These are phyloP conservation scores for Massariosphaeria phaeospora DNA, from an alignment of 495 filamentous ascomycete genomes.

Conservation along the genomic window DNA sequence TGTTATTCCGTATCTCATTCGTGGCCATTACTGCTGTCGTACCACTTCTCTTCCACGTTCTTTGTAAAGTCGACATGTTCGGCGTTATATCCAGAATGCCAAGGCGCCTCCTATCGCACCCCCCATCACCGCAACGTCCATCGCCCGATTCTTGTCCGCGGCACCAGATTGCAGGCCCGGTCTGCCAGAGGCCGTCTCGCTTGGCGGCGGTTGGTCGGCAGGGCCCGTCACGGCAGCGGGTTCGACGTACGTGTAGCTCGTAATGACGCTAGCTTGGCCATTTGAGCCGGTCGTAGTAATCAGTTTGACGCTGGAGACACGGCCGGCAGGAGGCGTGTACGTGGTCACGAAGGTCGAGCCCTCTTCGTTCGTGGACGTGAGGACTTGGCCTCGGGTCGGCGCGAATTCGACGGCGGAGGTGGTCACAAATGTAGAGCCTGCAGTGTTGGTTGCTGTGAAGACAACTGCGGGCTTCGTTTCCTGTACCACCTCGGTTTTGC, in stretches of 20 bases:
- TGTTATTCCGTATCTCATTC: no score
- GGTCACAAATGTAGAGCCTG: conserved; percentile 32
- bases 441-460: conserved; percentile 38
- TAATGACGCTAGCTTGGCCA: conserved; percentile 38
- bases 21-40: neutral
- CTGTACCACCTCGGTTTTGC: conserved; percentile 18
- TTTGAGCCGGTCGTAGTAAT: conserved; percentile 36
- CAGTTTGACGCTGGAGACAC: conserved; percentile 33
- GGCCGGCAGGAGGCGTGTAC: conserved; percentile 38
- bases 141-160: conserved; percentile 14
- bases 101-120: conserved; percentile 35
- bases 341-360: conserved; percentile 40
- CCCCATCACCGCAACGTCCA: conserved; percentile 31
- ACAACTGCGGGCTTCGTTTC: conserved; percentile 31
- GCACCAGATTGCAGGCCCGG: conserved; percentile 29
- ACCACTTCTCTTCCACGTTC: neutral
- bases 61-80: neutral
- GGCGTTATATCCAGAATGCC: conserved; percentile 9
- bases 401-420: conserved; percentile 35
- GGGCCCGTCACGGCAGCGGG: conserved; percentile 9
- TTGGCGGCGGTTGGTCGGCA: neutral
- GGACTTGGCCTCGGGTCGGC: conserved; percentile 35
- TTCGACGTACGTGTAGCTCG: conserved; percentile 33
- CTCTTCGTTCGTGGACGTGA: conserved; percentile 37
- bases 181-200: conserved; percentile 12